These are phyloP conservation scores for Chondrus crispus DNA, from an alignment of 23 red algal species.

Conservation along the genomic window DNA sequence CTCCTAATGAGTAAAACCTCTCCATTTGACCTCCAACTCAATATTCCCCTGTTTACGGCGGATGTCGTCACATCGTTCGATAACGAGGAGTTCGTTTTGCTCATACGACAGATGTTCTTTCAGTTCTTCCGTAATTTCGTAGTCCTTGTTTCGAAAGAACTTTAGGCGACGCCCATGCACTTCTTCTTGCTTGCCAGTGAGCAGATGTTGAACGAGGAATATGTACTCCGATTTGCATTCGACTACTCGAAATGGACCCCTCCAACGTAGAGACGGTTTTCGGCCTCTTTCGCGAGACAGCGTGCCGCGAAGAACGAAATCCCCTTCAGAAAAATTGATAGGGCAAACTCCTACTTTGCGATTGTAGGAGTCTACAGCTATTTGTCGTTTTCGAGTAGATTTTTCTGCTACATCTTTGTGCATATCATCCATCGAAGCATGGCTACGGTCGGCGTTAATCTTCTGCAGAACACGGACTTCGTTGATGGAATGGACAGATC, in stretches of 20 bases:
- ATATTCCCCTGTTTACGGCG: not conserved
- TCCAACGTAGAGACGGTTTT: not conserved
- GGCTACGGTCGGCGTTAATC: not conserved
- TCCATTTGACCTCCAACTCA: not conserved
- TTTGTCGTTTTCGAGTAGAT: not conserved
- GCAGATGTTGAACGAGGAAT: not conserved
- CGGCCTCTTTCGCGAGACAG: not conserved
- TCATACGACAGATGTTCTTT: not conserved
- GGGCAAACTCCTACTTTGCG: not conserved
- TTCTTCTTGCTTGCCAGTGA: not conserved
- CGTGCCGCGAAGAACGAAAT: not conserved
- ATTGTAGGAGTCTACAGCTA: not conserved
- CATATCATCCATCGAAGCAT: not conserved
- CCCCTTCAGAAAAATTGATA: not conserved
- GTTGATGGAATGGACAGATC: not conserved
- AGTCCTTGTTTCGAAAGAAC: conserved; percentile 3
- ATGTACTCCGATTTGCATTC: not conserved
- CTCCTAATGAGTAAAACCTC: not conserved
- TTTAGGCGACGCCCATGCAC: not conserved
- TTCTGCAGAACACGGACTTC: not conserved
- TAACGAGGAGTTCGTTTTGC: not conserved
- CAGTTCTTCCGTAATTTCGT: not conserved
- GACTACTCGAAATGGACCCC: not conserved
- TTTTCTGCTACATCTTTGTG: conserved; percentile 11
- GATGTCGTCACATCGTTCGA: not conserved